phyloP scores from a whole-genome alignment of 208 protist genomes.

The Acanthamoeba sp. region DNA sequence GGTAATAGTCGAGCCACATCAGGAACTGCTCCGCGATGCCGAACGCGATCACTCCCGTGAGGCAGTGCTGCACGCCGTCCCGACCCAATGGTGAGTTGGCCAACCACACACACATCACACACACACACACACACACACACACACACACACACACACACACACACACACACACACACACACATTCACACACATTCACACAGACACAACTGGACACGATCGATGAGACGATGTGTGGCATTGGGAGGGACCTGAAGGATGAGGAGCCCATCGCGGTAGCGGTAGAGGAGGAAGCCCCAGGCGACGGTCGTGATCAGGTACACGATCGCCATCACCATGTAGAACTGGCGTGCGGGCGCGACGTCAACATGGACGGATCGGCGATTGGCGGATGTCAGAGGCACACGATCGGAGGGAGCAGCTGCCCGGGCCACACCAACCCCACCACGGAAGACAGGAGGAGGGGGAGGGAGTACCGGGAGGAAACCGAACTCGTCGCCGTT shows the following conservation, averaged over 20 bases:
- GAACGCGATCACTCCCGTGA: constrained; percentile 38
- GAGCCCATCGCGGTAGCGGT: constrained; percentile 29
- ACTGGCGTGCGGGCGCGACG: background rate
- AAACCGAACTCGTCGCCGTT: constrained; percentile 63
- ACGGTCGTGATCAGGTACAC: constrained; percentile 24
- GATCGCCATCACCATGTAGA: background rate
- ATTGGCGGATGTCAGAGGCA: too few species aligned
- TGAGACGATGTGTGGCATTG: background rate
- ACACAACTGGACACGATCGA: background rate
- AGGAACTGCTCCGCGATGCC: constrained; percentile 15
- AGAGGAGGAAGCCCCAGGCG: constrained; percentile 21
- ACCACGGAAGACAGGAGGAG: background rate
- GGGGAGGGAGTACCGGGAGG: constrained; percentile 54
- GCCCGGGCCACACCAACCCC: background rate
- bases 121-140: background rate
- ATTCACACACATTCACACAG: background rate
- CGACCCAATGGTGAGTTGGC: background rate
- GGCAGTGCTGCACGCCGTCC: background rate
- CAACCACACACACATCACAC: too few species aligned
- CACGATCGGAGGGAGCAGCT: too few species aligned
- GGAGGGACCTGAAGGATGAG: background rate
- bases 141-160: background rate
- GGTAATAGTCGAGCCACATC: constrained; percentile 11
- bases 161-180: too few species aligned
- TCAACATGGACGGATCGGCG: too few species aligned